Evolutionary conservation across 352 stramenopile genomes (phyloP).

Genomic region (Pseudoperonospora humuli): DNA sequence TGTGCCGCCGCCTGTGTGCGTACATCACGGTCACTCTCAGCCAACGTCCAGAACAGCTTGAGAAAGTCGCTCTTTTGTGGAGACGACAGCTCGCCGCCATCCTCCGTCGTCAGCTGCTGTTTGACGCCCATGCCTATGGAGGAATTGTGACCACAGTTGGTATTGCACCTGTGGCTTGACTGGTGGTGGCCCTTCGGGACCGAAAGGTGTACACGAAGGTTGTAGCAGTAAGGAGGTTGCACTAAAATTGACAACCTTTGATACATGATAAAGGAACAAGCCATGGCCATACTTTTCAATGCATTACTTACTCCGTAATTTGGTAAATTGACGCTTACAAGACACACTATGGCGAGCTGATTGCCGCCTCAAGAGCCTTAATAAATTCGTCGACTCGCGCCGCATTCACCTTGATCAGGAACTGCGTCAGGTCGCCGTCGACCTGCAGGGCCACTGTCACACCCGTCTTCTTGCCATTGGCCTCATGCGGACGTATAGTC

Average conservation of each 20-base stretch:
- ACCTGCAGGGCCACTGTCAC: slow-evolving; percentile 59
- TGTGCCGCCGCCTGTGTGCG: slow-evolving; percentile 53
- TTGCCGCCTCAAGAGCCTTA: slow-evolving; percentile 35
- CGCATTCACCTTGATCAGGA: slow-evolving; percentile 69
- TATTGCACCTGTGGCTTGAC: no score
- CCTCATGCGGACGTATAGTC: slow-evolving; percentile 45
- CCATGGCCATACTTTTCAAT: no score
- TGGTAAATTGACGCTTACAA: neutral
- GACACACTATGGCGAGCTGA: slow-evolving; percentile 12
- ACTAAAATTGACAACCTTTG: slow-evolving; percentile 2
- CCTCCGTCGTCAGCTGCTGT: slow-evolving; percentile 17
- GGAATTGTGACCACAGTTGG: slow-evolving; percentile 20
- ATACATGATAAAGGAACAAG: slow-evolving; percentile 1
- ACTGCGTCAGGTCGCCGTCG: slow-evolving; percentile 48
- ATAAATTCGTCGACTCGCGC: slow-evolving; percentile 61
- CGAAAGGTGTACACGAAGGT: slow-evolving; percentile 8
- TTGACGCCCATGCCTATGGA: slow-evolving; percentile 28
- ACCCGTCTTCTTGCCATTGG: slow-evolving; percentile 74
- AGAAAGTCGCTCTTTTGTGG: slow-evolving; percentile 60
- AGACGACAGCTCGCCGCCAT: slow-evolving; percentile 7
- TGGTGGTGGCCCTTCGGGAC: slow-evolving; percentile 19
- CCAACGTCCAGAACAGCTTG: slow-evolving; percentile 84
- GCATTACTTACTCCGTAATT: no score
- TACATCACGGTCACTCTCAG: slow-evolving; percentile 56
- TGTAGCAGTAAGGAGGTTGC: slow-evolving; percentile 9